phyloP scores from a whole-genome alignment of 192 early-diverging fungal species.

The Diversispora eburnea region DNA sequence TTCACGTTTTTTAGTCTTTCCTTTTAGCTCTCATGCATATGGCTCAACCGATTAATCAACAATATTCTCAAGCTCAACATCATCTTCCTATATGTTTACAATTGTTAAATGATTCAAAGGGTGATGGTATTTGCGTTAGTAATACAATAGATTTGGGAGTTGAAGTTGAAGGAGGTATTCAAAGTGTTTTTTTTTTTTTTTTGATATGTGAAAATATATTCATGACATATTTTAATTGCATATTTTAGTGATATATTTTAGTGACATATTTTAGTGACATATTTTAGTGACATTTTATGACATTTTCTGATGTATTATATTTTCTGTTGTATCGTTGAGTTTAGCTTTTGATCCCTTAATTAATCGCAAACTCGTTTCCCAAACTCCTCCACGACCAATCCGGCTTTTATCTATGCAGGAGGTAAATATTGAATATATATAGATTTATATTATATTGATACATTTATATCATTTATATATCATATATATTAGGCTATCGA shows the following conservation, averaged over 20 bases:
- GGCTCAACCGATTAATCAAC: slow-evolving; percentile 40
- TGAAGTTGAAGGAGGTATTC: slow-evolving; percentile 30
- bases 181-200: background rate
- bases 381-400: slow-evolving; percentile 62
- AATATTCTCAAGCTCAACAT: slow-evolving; percentile 36
- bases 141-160: slow-evolving; percentile 32
- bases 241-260: too few relatives aligned
- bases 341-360: slow-evolving; percentile 57
- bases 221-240: background rate
- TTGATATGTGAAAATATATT: background rate
- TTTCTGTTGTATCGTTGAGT: too few relatives aligned
- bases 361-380: slow-evolving; percentile 58
- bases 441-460: background rate
- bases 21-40: slow-evolving; percentile 44
- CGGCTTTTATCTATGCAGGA: slow-evolving; percentile 43
- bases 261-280: too few relatives aligned
- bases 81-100: slow-evolving; percentile 26
- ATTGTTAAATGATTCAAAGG: slow-evolving; percentile 13
- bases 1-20: slow-evolving; percentile 32
- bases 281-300: too few relatives aligned
- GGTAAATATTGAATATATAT: slow-evolving; percentile 27
- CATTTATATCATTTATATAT: background rate
- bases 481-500: slow-evolving; percentile 34
- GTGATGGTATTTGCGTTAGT: slow-evolving; percentile 21
- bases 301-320: too few relatives aligned